Percentiles rank a stretch among this genome's conserved stretches.
phyloP scores from a whole-genome alignment of 371 early-diverging fungal genomes.

The Saksenaea oblongispora region DNA sequence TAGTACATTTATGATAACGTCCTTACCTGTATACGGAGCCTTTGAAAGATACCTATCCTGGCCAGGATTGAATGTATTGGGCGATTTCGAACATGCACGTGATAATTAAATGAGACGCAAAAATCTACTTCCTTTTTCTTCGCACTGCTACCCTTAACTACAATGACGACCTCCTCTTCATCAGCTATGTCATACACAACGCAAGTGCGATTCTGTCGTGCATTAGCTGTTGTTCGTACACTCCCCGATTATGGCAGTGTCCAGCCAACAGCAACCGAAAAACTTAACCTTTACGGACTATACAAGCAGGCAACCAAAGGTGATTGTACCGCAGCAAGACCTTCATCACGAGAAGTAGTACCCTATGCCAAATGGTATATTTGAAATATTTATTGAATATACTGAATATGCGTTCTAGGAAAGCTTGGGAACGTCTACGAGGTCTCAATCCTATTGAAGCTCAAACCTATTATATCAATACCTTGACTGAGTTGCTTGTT shows the following conservation, averaged over 20 bases:
- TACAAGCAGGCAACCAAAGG: slow-evolving; percentile 82
- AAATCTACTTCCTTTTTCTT: not conserved
- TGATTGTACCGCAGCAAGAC: slow-evolving; percentile 55
- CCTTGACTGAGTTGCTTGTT: slow-evolving; percentile 24
- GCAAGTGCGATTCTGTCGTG: slow-evolving; percentile 34
- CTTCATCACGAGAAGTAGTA: slow-evolving; percentile 23
- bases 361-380: slow-evolving; percentile 40
- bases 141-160: not conserved
- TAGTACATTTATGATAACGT: too few species aligned
- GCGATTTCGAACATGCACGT: too few species aligned
- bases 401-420: slow-evolving; percentile 16
- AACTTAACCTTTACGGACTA: slow-evolving; percentile 70
- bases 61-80: too few species aligned
- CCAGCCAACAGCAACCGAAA: slow-evolving; percentile 64
- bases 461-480: slow-evolving; percentile 29
- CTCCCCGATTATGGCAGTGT: slow-evolving; percentile 24
- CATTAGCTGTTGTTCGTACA: slow-evolving; percentile 29
- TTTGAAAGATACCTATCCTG: too few species aligned
- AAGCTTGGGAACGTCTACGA: slow-evolving; percentile 37
- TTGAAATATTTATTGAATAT: not conserved
- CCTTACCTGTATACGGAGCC: too few species aligned
- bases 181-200: slow-evolving; percentile 12
- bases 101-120: not conserved
- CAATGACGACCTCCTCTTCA: slow-evolving; percentile 3
- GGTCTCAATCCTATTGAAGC: slow-evolving; percentile 35